These are phyloP conservation scores for Biscogniauxia mediterranea DNA, from an alignment of 2,329 filamentous ascomycete species.

Conservation along the genomic window DNA sequence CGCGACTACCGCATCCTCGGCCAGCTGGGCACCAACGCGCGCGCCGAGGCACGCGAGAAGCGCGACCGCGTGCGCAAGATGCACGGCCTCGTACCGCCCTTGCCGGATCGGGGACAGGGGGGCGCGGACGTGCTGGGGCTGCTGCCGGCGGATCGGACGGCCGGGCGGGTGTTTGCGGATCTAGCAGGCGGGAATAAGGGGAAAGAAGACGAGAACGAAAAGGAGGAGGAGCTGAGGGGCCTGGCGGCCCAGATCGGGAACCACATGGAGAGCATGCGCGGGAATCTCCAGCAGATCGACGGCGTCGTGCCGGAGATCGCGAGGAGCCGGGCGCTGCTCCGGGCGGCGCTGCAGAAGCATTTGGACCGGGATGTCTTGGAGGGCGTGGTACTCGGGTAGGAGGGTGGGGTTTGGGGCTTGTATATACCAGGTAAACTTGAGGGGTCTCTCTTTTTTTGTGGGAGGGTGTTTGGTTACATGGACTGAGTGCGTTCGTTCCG, in stretches of 20 bases:
- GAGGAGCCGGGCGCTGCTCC: conserved; percentile 48
- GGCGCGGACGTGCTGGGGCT: conserved; percentile 12
- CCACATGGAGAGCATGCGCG: conserved; percentile 56
- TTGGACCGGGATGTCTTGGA: conserved; percentile 47
- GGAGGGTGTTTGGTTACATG: too few relatives aligned
- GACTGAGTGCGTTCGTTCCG: too few relatives aligned
- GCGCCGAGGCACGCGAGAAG: conserved; percentile 51
- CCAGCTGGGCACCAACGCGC: conserved; percentile 55
- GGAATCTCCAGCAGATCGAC: conserved; percentile 53
- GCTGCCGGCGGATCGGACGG: conserved; percentile 13
- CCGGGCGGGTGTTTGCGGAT: conserved; percentile 24
- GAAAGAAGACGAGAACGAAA: conserved; percentile 23
- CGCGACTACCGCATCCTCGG: conserved; percentile 52
- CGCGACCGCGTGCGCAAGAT: conserved; percentile 48
- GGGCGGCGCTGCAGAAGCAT: conserved; percentile 46
- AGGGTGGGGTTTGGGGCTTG: background rate
- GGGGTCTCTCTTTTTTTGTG: too few relatives aligned
- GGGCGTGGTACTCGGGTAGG: conserved; percentile 44
- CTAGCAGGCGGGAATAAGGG: conserved; percentile 3
- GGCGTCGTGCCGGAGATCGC: conserved; percentile 49
- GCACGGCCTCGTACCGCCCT: conserved; percentile 44
- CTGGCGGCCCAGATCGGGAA: conserved; percentile 49
- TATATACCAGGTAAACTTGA: background rate
- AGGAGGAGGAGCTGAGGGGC: conserved; percentile 43
- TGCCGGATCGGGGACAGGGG: conserved; percentile 28